phyloP scores from a whole-genome alignment of 192 early-diverging fungal genomes.

The Haplosporangium gracile region DNA sequence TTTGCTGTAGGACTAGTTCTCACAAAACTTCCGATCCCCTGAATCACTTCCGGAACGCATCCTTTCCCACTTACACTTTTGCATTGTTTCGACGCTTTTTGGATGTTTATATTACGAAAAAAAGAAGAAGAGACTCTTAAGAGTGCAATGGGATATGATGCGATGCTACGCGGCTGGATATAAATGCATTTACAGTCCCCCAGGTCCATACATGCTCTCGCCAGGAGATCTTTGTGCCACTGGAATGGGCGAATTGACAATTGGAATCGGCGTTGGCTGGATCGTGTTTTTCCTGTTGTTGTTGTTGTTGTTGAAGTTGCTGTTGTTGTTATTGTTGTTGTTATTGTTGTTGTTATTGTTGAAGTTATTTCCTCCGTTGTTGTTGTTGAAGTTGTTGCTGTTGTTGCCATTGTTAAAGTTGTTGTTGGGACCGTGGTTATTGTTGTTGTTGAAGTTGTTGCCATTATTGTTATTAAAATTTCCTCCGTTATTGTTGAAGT shows the following conservation, averaged over 20 bases:
- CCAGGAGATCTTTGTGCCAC: constrained; percentile 1
- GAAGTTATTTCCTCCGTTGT: neutral
- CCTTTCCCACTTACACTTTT: too few relatives aligned
- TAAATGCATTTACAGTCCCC: constrained; percentile 17
- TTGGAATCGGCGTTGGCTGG: constrained; percentile 30
- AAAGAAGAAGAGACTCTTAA: neutral
- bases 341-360: constrained; percentile 2
- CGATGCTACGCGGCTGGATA: neutral
- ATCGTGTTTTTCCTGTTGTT: constrained; percentile 39
- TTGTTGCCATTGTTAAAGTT: neutral
- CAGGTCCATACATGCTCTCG: constrained; percentile 42
- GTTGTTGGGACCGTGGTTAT: constrained; percentile 18
- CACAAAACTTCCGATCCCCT: too few relatives aligned
- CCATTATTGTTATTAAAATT: constrained; percentile 11
- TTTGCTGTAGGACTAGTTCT: too few relatives aligned
- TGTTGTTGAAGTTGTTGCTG: constrained; percentile 22
- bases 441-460: constrained; percentile 17
- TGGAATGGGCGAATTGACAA: constrained; percentile 5
- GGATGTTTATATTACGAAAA: neutral
- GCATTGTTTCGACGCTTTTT: too few relatives aligned
- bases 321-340: constrained; percentile 5
- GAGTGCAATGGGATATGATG: neutral
- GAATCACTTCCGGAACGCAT: too few relatives aligned
- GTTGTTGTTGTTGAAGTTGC: constrained; percentile 5
- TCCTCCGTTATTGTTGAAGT: constrained; percentile 10